Conservation (phyloP, 106 monocot species). For the Apostasia shenzhenica region DNA sequence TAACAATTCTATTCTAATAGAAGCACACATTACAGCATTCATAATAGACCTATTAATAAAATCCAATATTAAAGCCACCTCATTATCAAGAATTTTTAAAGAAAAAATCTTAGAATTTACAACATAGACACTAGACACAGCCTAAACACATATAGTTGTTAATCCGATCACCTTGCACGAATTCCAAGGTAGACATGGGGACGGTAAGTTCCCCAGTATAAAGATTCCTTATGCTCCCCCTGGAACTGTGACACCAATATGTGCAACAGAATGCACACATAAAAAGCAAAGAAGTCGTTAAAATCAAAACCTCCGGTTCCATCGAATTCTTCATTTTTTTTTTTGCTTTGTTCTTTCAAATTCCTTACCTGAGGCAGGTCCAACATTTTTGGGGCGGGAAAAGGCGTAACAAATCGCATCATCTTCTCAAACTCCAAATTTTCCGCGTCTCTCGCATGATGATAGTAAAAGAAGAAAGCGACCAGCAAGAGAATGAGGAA, state of each 20-base stretch:
- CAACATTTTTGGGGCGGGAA: constrained; percentile 78
- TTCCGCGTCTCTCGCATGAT: neutral
- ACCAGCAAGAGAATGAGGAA: constrained; percentile 15
- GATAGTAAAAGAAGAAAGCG: constrained; percentile 16
- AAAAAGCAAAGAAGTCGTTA: neutral
- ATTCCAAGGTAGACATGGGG: constrained; percentile 89
- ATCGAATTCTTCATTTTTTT: neutral
- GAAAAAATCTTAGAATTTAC: neutral
- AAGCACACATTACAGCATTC: neutral
- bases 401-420: constrained; percentile 58
- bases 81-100: neutral
- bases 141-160: neutral
- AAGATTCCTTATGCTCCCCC: constrained; percentile 86
- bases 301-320: neutral
- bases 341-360: neutral
- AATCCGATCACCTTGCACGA: constrained; percentile 59
- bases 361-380: constrained; percentile 74
- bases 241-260: constrained; percentile 58
- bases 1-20: neutral
- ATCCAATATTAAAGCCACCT: neutral
- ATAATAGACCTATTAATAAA: neutral
- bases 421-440: constrained; percentile 16
- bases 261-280: neutral
- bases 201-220: constrained; percentile 98
- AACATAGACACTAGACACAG: neutral